Percentiles rank a stretch among this genome's conserved stretches.
phyloP scores from a whole-genome alignment of 2,329 filamentous ascomycete genomes.

The Neophaeococcomyces aloes region DNA sequence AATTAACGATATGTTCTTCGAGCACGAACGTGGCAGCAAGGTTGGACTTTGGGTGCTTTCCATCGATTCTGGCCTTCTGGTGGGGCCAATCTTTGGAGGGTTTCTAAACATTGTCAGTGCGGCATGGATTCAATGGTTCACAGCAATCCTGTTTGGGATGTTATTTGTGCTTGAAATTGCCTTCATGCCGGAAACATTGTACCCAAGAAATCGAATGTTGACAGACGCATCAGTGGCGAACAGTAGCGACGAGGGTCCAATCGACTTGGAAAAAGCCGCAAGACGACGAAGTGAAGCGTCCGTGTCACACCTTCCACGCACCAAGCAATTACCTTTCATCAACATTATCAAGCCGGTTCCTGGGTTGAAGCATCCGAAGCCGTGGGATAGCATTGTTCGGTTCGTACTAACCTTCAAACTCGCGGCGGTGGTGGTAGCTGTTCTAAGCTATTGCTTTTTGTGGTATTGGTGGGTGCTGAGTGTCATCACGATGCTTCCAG shows the following conservation, averaged over 20 bases:
- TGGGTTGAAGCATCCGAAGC: constrained; percentile 42
- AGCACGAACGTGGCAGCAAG: constrained; percentile 44
- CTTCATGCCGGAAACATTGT: constrained; percentile 47
- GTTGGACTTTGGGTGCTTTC: constrained; percentile 49
- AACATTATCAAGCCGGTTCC: constrained; percentile 37
- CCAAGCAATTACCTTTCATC: constrained; percentile 36
- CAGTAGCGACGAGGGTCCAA: constrained; percentile 4
- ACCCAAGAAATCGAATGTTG: constrained; percentile 43
- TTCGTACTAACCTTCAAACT: constrained; percentile 41
- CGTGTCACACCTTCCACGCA: constrained; percentile 26
- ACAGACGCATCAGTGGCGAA: constrained; percentile 24
- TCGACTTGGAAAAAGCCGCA: constrained; percentile 25
- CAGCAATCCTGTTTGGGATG: constrained; percentile 42
- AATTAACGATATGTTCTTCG: constrained; percentile 47
- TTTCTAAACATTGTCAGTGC: constrained; percentile 40
- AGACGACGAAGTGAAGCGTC: constrained; percentile 12
- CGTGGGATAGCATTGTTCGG: constrained; percentile 36
- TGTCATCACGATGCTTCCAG: constrained; percentile 44
- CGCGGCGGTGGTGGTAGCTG: constrained; percentile 35
- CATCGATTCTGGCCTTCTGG: constrained; percentile 42
- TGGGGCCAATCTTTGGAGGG: constrained; percentile 43
- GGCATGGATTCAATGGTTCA: constrained; percentile 46
- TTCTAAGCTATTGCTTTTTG: constrained; percentile 42
- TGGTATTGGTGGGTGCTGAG: constrained; percentile 51
- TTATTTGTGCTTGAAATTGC: constrained; percentile 40